Evolutionary conservation across 805 yeast species (phyloP).

Genomic region (Kodamaea neixiangensis): DNA sequence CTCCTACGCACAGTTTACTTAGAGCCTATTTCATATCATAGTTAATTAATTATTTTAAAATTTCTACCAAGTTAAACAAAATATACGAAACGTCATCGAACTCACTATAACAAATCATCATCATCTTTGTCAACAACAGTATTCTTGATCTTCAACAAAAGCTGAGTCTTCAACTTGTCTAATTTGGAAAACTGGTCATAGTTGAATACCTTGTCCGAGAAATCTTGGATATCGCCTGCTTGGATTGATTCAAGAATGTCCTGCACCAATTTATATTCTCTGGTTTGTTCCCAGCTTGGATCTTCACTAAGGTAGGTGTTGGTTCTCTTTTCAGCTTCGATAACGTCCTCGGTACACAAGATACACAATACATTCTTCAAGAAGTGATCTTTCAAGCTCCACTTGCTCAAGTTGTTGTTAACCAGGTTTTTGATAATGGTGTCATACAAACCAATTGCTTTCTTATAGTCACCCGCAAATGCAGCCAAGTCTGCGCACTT

Average conservation of each 20-base stretch:
- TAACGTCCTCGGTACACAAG: slow-evolving; percentile 80
- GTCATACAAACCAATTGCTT: slow-evolving; percentile 78
- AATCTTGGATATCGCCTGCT: slow-evolving; percentile 75
- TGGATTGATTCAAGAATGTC: slow-evolving; percentile 73
- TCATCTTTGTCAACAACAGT: slow-evolving; percentile 72
- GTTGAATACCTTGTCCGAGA: slow-evolving; percentile 73
- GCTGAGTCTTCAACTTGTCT: slow-evolving; percentile 87
- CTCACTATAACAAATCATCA: slow-evolving; percentile 46
- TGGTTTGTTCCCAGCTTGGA: slow-evolving; percentile 68
- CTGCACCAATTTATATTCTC: slow-evolving; percentile 70
- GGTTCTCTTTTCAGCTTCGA: slow-evolving; percentile 78
- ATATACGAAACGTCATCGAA: not conserved
- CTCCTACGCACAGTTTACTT: too few relatives aligned
- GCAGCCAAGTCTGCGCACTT: slow-evolving; percentile 91
- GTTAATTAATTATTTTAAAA: too few relatives aligned
- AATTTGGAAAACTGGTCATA: slow-evolving; percentile 86
- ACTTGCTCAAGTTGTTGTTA: slow-evolving; percentile 74
- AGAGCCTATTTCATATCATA: too few relatives aligned
- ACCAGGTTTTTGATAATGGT: slow-evolving; percentile 73
- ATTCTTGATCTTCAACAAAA: slow-evolving; percentile 80
- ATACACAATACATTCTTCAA: slow-evolving; percentile 80
- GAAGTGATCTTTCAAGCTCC: slow-evolving; percentile 93
- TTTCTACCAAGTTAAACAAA: not conserved
- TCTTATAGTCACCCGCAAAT: slow-evolving; percentile 60
- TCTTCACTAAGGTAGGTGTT: slow-evolving; percentile 70